Evolutionary conservation across 2,329 filamentous ascomycete species (phyloP).

Genomic region (Arthrobotrys pseudoclavata): DNA sequence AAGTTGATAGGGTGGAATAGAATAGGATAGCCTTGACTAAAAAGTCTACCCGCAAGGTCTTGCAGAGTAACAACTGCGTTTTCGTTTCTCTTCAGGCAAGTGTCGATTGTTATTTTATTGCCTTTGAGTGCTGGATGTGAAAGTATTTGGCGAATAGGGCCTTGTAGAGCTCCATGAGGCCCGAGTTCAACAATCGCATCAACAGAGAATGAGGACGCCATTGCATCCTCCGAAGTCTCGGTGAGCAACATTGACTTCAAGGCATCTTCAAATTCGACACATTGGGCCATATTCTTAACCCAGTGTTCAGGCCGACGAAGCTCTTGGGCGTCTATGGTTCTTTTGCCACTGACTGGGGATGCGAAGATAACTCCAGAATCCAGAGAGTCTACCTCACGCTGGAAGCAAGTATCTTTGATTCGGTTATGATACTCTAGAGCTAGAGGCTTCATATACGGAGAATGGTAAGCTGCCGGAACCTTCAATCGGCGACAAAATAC

Average conservation of each 20-base stretch:
- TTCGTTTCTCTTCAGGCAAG: slow-evolving; percentile 2
- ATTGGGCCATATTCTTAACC: no score
- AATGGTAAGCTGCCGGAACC: slow-evolving; percentile 66
- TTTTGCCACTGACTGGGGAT: neutral
- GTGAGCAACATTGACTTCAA: no score
- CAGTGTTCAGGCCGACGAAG: no score
- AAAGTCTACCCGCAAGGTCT: slow-evolving; percentile 4
- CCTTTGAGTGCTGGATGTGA: neutral
- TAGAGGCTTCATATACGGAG: slow-evolving; percentile 65
- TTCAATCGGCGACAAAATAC: slow-evolving; percentile 12
- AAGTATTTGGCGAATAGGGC: neutral
- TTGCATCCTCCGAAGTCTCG: no score
- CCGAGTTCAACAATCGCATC: neutral
- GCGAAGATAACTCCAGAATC: neutral
- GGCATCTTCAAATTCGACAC: no score
- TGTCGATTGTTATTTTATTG: slow-evolving; percentile 18
- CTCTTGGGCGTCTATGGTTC: no score
- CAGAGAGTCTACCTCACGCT: no score
- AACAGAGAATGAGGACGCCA: no score
- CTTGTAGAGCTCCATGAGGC: neutral
- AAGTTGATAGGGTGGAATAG: no score
- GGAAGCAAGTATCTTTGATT: no score
- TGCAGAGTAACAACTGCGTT: slow-evolving; percentile 1
- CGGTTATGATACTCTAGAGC: neutral
- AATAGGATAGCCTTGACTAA: slow-evolving; percentile 55